phyloP scores from a whole-genome alignment of 768 basidiomycete genomes.

The Hebeloma cylindrosporum region DNA sequence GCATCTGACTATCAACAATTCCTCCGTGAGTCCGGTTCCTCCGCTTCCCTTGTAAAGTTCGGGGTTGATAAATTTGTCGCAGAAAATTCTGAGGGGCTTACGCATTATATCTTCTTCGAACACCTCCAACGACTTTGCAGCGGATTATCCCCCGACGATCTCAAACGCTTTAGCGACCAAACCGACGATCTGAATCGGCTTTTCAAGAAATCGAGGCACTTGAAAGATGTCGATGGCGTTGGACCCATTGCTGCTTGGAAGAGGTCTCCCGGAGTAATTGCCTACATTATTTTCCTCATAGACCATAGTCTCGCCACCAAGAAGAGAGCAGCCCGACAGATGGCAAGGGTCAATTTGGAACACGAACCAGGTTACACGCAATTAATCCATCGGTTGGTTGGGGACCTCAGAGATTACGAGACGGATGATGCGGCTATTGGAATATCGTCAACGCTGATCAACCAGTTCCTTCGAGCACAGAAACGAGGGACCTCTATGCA shows the following conservation, averaged over 20 bases:
- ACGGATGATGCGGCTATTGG: neutral
- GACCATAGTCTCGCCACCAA: neutral
- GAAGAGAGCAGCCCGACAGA: neutral
- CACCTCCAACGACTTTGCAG: slow-evolving; percentile 1
- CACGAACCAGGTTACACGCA: slow-evolving; percentile 10
- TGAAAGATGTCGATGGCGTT: neutral
- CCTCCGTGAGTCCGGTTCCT: neutral
- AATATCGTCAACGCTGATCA: slow-evolving; percentile 1
- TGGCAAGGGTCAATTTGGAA: slow-evolving; percentile 1
- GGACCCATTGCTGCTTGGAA: slow-evolving; percentile 1
- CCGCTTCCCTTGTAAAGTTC: too few species aligned
- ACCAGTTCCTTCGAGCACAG: slow-evolving; percentile 10
- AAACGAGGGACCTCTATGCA: slow-evolving; percentile 3
- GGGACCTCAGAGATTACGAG: slow-evolving; percentile 3
- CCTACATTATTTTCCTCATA: slow-evolving; percentile 5
- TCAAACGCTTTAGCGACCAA: neutral
- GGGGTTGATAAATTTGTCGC: neutral
- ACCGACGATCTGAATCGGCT: slow-evolving; percentile 2
- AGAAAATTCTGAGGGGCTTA: neutral
- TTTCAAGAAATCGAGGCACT: neutral
- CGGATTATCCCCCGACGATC: neutral
- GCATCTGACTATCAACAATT: neutral
- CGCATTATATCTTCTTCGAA: slow-evolving; percentile 4
- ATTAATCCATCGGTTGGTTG: slow-evolving; percentile 7
- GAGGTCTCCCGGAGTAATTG: slow-evolving; percentile 6